phyloP scores from a whole-genome alignment of 1,284 basidiomycete genomes.

The Cryptococcus floricola region DNA sequence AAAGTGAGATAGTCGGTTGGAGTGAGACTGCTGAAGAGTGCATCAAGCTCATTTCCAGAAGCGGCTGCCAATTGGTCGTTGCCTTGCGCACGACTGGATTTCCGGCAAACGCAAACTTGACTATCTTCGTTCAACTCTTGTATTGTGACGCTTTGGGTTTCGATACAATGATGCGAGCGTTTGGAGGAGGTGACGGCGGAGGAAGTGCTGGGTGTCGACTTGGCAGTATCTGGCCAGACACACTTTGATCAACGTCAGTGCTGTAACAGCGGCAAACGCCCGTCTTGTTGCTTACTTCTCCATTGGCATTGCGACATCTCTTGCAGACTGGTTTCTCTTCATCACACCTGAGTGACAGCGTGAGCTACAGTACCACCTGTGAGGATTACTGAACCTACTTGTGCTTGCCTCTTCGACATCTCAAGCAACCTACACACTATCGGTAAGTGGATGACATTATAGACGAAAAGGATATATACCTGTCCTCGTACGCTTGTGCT shows the following conservation, averaged over 20 bases:
- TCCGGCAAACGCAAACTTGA: not conserved
- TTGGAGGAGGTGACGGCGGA: not conserved
- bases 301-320: constrained; percentile 8
- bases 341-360: constrained; percentile 6
- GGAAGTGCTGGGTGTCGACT: too few species aligned
- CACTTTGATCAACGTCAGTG: not conserved
- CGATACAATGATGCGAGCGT: not conserved
- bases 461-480: not conserved
- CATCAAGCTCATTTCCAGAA: not conserved
- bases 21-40: constrained; percentile 3
- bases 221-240: constrained; percentile 1
- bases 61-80: not conserved
- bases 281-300: constrained; percentile 4
- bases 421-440: constrained; percentile 4
- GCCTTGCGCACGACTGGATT: not conserved
- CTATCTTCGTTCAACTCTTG: not conserved
- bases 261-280: not conserved
- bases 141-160: not conserved
- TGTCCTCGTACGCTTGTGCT: constrained; percentile 7
- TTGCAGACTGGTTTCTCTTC: constrained; percentile 12
- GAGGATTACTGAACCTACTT: constrained; percentile 1
- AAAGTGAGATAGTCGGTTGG: constrained; percentile 7
- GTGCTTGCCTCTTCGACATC: constrained; percentile 12
- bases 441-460: too few species aligned
- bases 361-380: not conserved